Percentiles rank a stretch among this genome's conserved stretches.
Conservation (phyloP, 257 asterid genomes). For the Solanum etuberosum region DNA sequence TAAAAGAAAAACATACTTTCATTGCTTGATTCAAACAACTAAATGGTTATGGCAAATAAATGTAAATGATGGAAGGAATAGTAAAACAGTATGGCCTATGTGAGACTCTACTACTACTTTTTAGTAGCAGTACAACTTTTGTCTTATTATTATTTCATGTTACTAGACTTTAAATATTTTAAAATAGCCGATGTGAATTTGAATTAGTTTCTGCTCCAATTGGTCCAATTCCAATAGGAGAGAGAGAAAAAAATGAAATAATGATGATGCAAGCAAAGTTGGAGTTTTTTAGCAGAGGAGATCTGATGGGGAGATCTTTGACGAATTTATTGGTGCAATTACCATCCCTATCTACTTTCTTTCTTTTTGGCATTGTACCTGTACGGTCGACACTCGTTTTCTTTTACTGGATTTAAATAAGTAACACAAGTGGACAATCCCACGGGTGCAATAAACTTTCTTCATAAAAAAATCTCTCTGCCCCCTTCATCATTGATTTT, state of each 20-base stretch:
- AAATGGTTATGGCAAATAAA: slow-evolving; percentile 40
- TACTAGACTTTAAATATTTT: neutral
- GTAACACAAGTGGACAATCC: neutral
- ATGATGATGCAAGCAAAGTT: slow-evolving; percentile 67
- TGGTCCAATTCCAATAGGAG: neutral
- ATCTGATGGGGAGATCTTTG: slow-evolving; percentile 57
- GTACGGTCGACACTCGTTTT: slow-evolving; percentile 17
- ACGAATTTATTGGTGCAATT: slow-evolving; percentile 49
- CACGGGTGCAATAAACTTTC: neutral
- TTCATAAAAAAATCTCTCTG: neutral
- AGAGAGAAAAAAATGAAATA: neutral
- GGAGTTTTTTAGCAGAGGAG: slow-evolving; percentile 20
- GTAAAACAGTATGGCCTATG: slow-evolving; percentile 18
- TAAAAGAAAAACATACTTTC: slow-evolving; percentile 49
- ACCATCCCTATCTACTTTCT: neutral
- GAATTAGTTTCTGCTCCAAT: no score
- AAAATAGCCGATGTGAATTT: accelerated
- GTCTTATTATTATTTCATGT: neutral
- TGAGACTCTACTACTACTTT: slow-evolving; percentile 10
- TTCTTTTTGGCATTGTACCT: slow-evolving; percentile 18
- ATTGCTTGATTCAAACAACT: slow-evolving; percentile 45
- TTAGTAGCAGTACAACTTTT: neutral
- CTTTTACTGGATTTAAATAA: neutral
- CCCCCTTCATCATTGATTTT: neutral
- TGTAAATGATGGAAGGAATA: slow-evolving; percentile 4